Evolutionary conservation across 805 yeast species (phyloP), one percentile per base, ranked within the genome.

Genomic region (Kazachstania bromeliacearum): DNA sequence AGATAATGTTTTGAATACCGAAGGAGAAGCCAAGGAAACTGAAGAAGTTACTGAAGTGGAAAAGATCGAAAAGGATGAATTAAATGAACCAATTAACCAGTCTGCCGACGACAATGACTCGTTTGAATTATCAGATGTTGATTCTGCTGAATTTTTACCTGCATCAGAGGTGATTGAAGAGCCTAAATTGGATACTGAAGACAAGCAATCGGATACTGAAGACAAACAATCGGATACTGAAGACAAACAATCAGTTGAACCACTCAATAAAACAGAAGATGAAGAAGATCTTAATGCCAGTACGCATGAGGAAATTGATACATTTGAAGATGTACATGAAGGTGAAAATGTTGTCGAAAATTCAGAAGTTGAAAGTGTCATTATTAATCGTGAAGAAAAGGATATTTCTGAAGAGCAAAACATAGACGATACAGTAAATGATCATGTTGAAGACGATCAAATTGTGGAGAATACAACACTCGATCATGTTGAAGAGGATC

Each of bases 91-190:
- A n/a, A n/a, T n/a, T n/a, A n/a, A n/a, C n/a, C n/a, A n/a, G n/a
- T n/a, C n/a, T n/a, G n/a, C n/a, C n/a, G 31, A 15, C 3, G 31
- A 28, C 15, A 28, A 28, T 28, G 31, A 15, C 13, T 28, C 31
- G 15, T 17, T 25, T 25, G 28, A 25, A 25, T 15, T 25, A n/a
- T n/a, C n/a, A n/a, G 28, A 25, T 25, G 6, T 25, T 4, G n/a
- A 4, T 10, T 14, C n/a, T 10, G 15, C 28, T 12, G 28, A 25
- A 10, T n/a, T n/a, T 12, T 7, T 25, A 12, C n/a, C 28, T 25
- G 28, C n/a, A 25, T 13, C 19, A 10, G 33, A 30, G 19, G 25
- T 2, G 12, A 7, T 16, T 16, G 33, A 21, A 30, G 33, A 20
- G 14, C 7, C 17, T 19, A 22, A 30, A 13, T n/a, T 10, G 6